These are phyloP conservation scores for Dictyostelium firmibasis DNA, from an alignment of 78 protist species.

Conservation along the genomic window DNA sequence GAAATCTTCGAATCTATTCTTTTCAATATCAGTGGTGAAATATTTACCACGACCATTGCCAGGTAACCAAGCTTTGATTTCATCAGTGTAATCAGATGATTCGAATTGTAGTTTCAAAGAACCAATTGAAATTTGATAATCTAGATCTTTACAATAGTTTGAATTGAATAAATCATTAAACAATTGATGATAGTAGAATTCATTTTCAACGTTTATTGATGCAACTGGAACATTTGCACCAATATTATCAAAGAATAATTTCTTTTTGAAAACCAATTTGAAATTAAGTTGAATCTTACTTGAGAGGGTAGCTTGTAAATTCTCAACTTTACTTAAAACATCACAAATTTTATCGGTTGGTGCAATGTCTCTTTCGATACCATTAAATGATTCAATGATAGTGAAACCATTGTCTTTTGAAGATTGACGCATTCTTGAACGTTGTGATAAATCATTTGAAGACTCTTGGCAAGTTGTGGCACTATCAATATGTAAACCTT, in stretches of 20 bases:
- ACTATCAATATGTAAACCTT: constrained; percentile 57
- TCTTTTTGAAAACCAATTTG: constrained; percentile 55
- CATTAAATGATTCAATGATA: constrained; percentile 49
- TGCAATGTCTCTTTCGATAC: constrained; percentile 64
- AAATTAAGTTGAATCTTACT: constrained; percentile 43
- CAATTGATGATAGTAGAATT: constrained; percentile 48
- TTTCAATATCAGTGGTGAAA: constrained; percentile 35
- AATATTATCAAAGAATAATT: constrained; percentile 26
- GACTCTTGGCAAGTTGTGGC: constrained; percentile 69
- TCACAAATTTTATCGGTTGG: constrained; percentile 57
- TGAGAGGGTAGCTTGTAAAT: constrained; percentile 40
- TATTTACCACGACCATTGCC: constrained; percentile 75
- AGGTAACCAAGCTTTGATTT: constrained; percentile 42
- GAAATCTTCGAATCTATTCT: constrained; percentile 52
- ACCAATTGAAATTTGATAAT: constrained; percentile 44
- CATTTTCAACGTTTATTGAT: neutral
- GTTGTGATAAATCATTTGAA: constrained; percentile 23
- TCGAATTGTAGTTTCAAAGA: constrained; percentile 28
- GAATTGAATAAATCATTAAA: constrained; percentile 24
- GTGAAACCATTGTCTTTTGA: constrained; percentile 52
- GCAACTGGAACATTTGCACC: neutral
- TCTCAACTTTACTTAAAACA: constrained; percentile 41
- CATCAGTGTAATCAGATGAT: constrained; percentile 57
- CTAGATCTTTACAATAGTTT: neutral
- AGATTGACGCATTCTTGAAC: constrained; percentile 28